Percentiles rank a stretch among this genome's conserved stretches.
Conservation (phyloP, 202 grass and related monocot species). For the Saccharum hybrid region DNA sequence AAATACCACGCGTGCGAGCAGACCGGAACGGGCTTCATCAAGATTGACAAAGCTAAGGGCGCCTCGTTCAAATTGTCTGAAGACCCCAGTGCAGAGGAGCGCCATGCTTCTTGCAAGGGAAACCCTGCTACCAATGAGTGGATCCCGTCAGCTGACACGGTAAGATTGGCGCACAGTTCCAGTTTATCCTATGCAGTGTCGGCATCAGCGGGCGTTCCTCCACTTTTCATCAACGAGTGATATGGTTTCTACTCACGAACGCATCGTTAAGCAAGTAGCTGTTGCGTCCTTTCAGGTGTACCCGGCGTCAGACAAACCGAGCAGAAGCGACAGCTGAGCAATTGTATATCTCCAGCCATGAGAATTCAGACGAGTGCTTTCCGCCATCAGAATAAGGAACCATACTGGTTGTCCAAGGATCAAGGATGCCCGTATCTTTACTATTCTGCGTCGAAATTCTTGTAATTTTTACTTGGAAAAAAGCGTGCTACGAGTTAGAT, state of each 20-base stretch:
- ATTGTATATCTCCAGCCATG: background rate
- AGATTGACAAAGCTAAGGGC: conserved; percentile 51
- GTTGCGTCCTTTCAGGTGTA: conserved; percentile 52
- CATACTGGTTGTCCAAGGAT: background rate
- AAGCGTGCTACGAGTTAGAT: background rate
- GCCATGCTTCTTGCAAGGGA: conserved; percentile 53
- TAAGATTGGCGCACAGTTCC: background rate
- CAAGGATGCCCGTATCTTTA: background rate
- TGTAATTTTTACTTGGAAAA: background rate
- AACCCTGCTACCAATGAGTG: conserved; percentile 88
- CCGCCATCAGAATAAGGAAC: background rate
- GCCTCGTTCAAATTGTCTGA: conserved; percentile 47
- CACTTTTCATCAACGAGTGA: background rate
- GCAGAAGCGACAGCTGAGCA: conserved; percentile 65
- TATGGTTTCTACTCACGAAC: background rate
- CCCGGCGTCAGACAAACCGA: conserved; percentile 68
- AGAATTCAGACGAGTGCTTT: background rate
- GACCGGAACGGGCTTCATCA: conserved; percentile 89
- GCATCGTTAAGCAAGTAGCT: background rate
- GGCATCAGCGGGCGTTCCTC: background rate
- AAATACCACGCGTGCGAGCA: conserved; percentile 35
- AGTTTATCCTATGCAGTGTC: background rate
- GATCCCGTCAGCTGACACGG: conserved; percentile 79
- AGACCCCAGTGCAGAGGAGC: conserved; percentile 35
- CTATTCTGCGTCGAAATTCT: background rate